Base-by-base conservation (phyloP, 208 protist species). In the Trypanosomatidae sp. region DNA sequence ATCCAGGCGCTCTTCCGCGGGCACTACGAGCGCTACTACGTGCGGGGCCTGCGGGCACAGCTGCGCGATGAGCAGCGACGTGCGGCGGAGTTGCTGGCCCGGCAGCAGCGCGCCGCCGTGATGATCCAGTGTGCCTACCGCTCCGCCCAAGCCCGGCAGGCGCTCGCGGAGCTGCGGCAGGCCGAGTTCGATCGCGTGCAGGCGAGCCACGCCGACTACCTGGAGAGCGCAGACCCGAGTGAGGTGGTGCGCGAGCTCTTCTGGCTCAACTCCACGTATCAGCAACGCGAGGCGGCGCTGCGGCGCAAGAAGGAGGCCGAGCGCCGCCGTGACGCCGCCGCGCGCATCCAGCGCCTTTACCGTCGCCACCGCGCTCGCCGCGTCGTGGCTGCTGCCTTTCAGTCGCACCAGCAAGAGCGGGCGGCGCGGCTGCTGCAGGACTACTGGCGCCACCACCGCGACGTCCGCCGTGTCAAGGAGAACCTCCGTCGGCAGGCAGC, bases 161-260 rank as follows among this genome's bases (percentile, higher is more conserved):
- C 73, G 64, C 74, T 82, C 12, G 74, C 67, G 36, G 47, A 50
- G 12, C 60, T 68, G 33, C 82, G 73, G 56, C 69, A 73, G 13
- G 82, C 66, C 33, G 82, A 89, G 69, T 69, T 83, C 0, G 77
- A 82, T 65, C 76, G 76, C 58, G 67, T 83, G 25, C 71, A 93
- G 36, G 78, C 33, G n/a, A 85, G 79, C n/a, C 80, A 91, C 60
- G 62, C 86, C 44, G 82, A 92, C n/a, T 83, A 79, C 36, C 56
- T 71, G 25, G 77, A 76, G 47, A 85, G 81, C 8, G 82, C 81
- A 5, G 81, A 95, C 66, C 81, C 93, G n/a, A 73, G 82, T 36
- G 81, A 87, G 43, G 68, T 97, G 33, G 93, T 96, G 59, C 76
- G 81, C 39, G 80, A 94, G 69, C 81, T 97, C n/a, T 97, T 97